Evolutionary conservation across 768 basidiomycete genomes (phyloP), one percentile per base, ranked within the genome.

Genomic region (Auriscalpium orientale): DNA sequence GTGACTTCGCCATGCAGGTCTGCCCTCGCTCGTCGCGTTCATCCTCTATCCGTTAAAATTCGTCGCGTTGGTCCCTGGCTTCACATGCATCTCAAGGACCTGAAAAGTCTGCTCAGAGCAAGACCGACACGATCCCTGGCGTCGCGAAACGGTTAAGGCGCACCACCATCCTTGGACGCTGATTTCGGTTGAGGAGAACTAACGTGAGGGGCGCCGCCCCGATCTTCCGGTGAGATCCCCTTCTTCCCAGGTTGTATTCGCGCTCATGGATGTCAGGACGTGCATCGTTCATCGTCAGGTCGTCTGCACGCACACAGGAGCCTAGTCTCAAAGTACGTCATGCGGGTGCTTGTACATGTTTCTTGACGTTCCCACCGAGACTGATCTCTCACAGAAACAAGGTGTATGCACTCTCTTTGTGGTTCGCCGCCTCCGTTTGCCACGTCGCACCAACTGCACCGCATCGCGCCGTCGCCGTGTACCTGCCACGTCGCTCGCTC

Each of bases 291-390:
- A 69, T 97, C 55, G 93, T 93, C 0, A 78, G 93, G 20, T 98
- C 94, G 1, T 98, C 98, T 65, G 97, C 97, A 61, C 87, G 97
- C 51, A 99, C 98, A 50, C 97, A 99, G 68, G 97, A 98, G 74
- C 95, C 95, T 6, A 98, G 97, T 70, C 72, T 98, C 56, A 97
- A 97, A 77, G 92, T 89, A 59, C 40, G 77, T 53, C 8, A 5
- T 45, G 10, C 44, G 10, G 8, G 34, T 34, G 12, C 36, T 6
- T 44, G 44, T n/a, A n/a, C n/a, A n/a, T n/a, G n/a, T n/a, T n/a
- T n/a, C n/a, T n/a, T n/a, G n/a, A n/a, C n/a, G n/a, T 3, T n/a
- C 4, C 16, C 10, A 22, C 16, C 38, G 16, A 35, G 21, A 46
- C 46, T 22, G 48, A 56, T 60, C 15, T 15, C 51, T 36, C 66